phyloP scores from a whole-genome alignment of 495 filamentous ascomycete genomes.

The Penicillium flavigenum region DNA sequence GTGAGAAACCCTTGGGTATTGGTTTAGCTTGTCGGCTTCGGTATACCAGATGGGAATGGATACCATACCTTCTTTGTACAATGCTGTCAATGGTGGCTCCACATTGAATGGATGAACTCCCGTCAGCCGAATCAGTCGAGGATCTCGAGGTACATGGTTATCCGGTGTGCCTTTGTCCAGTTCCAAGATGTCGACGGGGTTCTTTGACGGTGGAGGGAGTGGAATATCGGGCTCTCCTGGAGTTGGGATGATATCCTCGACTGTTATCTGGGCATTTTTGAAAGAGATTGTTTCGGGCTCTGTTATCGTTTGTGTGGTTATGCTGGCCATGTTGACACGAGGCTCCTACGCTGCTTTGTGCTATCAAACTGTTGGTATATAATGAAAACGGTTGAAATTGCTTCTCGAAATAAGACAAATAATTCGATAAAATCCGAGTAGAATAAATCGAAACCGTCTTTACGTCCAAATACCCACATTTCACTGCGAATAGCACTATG shows the following conservation, averaged over 20 bases:
- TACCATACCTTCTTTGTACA: conserved; percentile 77
- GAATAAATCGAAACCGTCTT: background rate
- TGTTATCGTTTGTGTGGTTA: conserved; percentile 26
- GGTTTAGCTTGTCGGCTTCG: background rate
- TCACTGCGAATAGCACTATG: background rate
- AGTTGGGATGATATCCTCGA: conserved; percentile 28
- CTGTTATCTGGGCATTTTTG: conserved; percentile 30
- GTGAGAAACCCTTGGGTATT: conserved; percentile 69
- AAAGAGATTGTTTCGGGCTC: conserved; percentile 16
- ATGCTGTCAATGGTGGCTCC: conserved; percentile 76
- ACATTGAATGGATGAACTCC: conserved; percentile 94
- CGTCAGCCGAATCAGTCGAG: conserved; percentile 82
- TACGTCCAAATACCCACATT: background rate
- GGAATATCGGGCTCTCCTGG: conserved; percentile 51
- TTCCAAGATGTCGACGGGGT: conserved; percentile 63
- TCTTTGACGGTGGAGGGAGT: conserved; percentile 67
- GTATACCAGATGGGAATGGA: background rate
- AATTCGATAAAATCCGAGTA: background rate
- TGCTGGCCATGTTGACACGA: conserved; percentile 28
- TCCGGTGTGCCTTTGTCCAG: conserved; percentile 84
- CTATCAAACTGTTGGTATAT: background rate
- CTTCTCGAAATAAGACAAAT: background rate
- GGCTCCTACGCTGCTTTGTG: background rate
- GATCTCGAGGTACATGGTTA: conserved; percentile 80
- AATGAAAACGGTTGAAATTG: background rate